Evolutionary conservation across 495 filamentous ascomycete species (phyloP).

Genomic region (Poronia punctata): DNA sequence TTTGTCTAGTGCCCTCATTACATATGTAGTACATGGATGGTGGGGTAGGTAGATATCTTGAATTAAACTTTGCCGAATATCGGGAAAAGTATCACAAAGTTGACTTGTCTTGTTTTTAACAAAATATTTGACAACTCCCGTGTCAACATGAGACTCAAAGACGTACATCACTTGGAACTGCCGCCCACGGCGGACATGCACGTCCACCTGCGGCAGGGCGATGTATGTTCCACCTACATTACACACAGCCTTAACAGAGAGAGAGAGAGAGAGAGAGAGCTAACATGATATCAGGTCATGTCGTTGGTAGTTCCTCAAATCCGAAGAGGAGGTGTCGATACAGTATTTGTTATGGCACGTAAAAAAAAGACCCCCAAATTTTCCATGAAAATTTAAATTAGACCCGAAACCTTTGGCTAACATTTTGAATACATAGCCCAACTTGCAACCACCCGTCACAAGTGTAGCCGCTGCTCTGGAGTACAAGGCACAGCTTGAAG

Average conservation of each 20-base stretch:
- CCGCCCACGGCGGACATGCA: slow-evolving; percentile 60
- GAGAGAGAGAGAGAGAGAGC: no score
- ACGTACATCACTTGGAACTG: slow-evolving; percentile 46
- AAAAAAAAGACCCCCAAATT: slow-evolving; percentile 4
- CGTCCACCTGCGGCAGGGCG: slow-evolving; percentile 68
- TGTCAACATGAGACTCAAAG: slow-evolving; percentile 34
- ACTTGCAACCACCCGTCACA: slow-evolving; percentile 65
- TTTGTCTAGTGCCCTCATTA: slow-evolving; percentile 1
- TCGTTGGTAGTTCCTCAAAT: slow-evolving; percentile 74
- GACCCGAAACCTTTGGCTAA: background rate
- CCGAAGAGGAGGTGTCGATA: slow-evolving; percentile 61
- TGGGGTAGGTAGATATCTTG: slow-evolving; percentile 2
- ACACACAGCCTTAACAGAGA: background rate
- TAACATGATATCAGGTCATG: slow-evolving; percentile 48
- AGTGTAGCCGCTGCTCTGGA: slow-evolving; percentile 67
- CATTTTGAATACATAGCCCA: slow-evolving; percentile 45
- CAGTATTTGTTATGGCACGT: slow-evolving; percentile 54
- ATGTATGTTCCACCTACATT: slow-evolving; percentile 11
- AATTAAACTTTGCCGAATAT: background rate
- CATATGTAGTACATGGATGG: slow-evolving; percentile 5
- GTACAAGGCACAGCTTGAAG: slow-evolving; percentile 61
- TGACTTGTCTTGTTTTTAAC: background rate
- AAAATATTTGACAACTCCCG: no score
- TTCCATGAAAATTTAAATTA: background rate
- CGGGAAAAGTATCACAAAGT: background rate